These are phyloP conservation scores for Bothriochloa decipiens DNA, from an alignment of 176 grass and related monocot genomes.

Conservation along the genomic window DNA sequence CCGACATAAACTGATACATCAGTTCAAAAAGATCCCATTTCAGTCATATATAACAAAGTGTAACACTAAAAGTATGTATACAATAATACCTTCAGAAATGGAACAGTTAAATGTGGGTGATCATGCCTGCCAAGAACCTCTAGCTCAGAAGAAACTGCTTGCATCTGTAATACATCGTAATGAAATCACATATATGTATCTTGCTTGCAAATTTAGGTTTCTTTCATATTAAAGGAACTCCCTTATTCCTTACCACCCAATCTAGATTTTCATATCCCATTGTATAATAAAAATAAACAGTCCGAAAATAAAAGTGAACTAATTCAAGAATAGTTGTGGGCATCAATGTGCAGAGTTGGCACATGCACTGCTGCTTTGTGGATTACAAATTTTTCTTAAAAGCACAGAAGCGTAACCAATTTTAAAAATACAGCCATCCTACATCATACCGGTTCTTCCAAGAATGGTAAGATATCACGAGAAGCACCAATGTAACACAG, in stretches of 20 bases:
- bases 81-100: constrained; percentile 86
- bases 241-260: background rate
- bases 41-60: constrained; percentile 26
- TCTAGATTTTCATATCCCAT: constrained; percentile 9
- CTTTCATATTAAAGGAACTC: constrained; percentile 11
- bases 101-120: constrained; percentile 83
- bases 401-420: background rate
- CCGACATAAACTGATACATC: background rate
- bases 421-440: constrained; percentile 19
- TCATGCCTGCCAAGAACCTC: constrained; percentile 93
- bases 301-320: constrained; percentile 3
- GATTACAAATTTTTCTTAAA: background rate
- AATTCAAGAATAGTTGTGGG: constrained; percentile 14
- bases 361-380: background rate
- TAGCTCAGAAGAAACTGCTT: constrained; percentile 79
- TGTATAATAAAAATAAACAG: constrained; percentile 4
- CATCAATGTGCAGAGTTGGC: background rate
- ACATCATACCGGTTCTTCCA: constrained; percentile 90
- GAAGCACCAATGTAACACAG: constrained; percentile 88
- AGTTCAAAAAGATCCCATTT: constrained; percentile 28
- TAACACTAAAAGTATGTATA: constrained; percentile 35
- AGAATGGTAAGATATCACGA: constrained; percentile 85
- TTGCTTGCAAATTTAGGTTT: constrained; percentile 11
- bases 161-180: constrained; percentile 60
- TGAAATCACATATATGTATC: constrained; percentile 7